phyloP scores from a whole-genome alignment of 208 protist species.

The Naegleria gruberi region DNA sequence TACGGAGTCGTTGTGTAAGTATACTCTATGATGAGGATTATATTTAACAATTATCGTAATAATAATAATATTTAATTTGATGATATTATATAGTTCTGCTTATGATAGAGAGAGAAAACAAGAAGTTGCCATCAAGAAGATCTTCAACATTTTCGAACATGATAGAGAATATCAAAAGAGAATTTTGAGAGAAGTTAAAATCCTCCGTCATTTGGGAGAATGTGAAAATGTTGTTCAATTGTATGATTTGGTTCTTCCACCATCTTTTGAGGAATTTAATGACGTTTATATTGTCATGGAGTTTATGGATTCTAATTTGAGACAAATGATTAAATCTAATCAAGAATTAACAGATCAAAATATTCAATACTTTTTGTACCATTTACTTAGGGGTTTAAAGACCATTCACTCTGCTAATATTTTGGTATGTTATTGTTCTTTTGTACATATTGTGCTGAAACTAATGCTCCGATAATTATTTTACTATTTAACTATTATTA shows the following conservation, averaged over 20 bases:
- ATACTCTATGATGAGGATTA: neutral
- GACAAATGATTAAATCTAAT: neutral
- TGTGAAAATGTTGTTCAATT: neutral
- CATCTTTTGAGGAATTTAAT: neutral
- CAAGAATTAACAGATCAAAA: conserved; percentile 32
- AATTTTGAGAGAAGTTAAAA: neutral
- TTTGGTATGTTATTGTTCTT: conserved; percentile 45
- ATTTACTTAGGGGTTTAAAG: conserved; percentile 52
- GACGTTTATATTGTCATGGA: conserved; percentile 17
- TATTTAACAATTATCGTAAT: neutral
- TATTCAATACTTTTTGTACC: conserved; percentile 57
- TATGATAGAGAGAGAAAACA: neutral
- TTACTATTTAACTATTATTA: too few relatives aligned
- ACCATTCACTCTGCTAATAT: conserved; percentile 54
- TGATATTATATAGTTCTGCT: neutral
- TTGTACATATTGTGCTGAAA: neutral
- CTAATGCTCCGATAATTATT: neutral
- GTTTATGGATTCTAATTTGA: neutral
- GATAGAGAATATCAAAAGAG: conserved; percentile 11
- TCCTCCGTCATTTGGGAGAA: neutral
- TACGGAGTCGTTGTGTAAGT: neutral
- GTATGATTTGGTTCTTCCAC: neutral
- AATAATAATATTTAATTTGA: neutral
- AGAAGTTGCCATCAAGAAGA: neutral
- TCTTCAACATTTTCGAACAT: conserved; percentile 2